These are phyloP conservation scores for Aspergillus funiculosus DNA, from an alignment of 495 filamentous ascomycete species.

Conservation along the genomic window DNA sequence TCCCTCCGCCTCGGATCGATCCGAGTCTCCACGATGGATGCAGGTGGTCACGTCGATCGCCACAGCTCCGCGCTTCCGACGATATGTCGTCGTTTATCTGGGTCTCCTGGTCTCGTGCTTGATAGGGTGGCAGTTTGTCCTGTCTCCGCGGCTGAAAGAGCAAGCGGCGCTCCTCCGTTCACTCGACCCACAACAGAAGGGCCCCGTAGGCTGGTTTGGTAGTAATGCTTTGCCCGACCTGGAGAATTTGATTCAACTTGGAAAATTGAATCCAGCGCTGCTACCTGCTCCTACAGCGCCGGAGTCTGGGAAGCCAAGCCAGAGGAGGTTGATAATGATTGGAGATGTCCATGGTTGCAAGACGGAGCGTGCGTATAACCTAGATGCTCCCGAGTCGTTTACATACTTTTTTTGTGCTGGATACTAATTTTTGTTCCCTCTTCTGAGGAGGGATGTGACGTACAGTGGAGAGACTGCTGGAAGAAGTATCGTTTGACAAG, in stretches of 20 bases:
- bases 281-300: constrained; percentile 9
- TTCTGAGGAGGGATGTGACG: too few species aligned
- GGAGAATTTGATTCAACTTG: constrained; percentile 40
- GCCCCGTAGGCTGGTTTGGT: constrained; percentile 39
- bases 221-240: constrained; percentile 44
- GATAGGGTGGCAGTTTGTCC: constrained; percentile 36
- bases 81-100: constrained; percentile 42
- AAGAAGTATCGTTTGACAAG: constrained; percentile 58
- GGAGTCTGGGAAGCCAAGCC: background rate
- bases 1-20: constrained; percentile 17
- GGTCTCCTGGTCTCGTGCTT: constrained; percentile 32
- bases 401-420: background rate
- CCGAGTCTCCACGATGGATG: constrained; percentile 23
- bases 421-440: constrained; percentile 10
- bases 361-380: constrained; percentile 45
- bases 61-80: constrained; percentile 43
- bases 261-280: constrained; percentile 20
- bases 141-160: constrained; percentile 40
- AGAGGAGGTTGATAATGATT: constrained; percentile 60
- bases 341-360: constrained; percentile 91
- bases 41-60: constrained; percentile 31
- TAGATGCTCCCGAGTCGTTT: background rate
- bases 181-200: constrained; percentile 33
- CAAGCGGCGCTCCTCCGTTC: constrained; percentile 29
- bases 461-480: constrained; percentile 58